phyloP scores from a whole-genome alignment of 129 eudicot species.

The Pseudognaphalium luteoalbum region DNA sequence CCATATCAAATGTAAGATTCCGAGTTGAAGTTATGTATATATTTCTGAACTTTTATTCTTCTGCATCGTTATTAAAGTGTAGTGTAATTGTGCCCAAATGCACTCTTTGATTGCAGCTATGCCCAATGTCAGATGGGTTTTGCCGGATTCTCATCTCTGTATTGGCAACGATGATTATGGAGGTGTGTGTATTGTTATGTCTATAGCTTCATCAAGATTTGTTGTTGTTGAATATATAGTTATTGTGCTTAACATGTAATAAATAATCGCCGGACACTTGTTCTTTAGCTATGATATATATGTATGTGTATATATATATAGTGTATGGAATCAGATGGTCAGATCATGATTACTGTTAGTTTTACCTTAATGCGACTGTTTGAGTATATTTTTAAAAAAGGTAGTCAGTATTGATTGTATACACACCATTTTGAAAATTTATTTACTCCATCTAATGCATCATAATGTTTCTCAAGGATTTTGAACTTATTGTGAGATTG shows the following conservation, averaged over 20 bases:
- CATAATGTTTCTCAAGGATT: not conserved
- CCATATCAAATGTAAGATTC: slow-evolving; percentile 36
- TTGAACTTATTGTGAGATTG: not conserved
- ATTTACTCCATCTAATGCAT: not conserved
- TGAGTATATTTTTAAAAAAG: not conserved
- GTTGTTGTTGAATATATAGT: not conserved
- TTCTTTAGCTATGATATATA: not conserved
- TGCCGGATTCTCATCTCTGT: slow-evolving; percentile 47
- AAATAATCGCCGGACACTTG: too few species aligned
- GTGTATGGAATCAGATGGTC: not conserved
- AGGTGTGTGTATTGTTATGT: slow-evolving; percentile 35
- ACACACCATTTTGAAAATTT: not conserved
- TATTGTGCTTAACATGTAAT: not conserved
- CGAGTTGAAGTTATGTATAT: too few species aligned
- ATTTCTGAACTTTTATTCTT: too few species aligned
- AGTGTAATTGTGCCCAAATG: not conserved
- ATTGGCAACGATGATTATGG: slow-evolving; percentile 38
- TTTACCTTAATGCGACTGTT: not conserved
- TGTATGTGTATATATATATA: not conserved
- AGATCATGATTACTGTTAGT: too few species aligned
- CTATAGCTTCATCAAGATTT: not conserved
- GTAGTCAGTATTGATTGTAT: not conserved
- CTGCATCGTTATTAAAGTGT: not conserved
- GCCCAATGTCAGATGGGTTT: slow-evolving; percentile 52
- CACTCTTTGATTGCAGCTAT: slow-evolving; percentile 39